phyloP scores from a whole-genome alignment of 805 yeast species.

The Saccharomyces jurei region DNA sequence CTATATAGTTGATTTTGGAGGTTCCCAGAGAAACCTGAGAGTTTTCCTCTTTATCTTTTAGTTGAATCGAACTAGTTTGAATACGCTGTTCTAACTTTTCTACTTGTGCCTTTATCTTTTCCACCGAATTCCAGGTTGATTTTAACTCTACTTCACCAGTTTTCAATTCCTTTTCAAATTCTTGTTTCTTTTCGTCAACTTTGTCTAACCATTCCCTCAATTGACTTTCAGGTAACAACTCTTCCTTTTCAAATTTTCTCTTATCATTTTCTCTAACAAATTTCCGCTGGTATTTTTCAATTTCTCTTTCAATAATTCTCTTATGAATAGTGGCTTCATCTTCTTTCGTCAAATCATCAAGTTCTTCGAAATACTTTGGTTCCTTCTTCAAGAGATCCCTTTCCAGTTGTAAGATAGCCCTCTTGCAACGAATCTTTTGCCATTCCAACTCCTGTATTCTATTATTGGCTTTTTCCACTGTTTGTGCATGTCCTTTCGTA shows the following conservation, averaged over 20 bases:
- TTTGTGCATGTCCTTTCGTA: conserved; percentile 71
- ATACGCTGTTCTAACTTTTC: conserved; percentile 68
- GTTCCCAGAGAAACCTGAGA: conserved; percentile 90
- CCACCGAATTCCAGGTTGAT: conserved; percentile 43
- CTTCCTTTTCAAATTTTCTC: conserved; percentile 47
- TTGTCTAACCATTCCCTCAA: conserved; percentile 51
- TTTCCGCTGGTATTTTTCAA: conserved; percentile 55
- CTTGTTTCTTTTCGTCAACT: conserved; percentile 43
- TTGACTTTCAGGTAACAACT: conserved; percentile 45
- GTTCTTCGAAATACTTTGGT: conserved; percentile 55
- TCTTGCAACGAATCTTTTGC: conserved; percentile 70
- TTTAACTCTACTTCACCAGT: conserved; percentile 52
- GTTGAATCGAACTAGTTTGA: conserved; percentile 56
- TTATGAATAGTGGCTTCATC: conserved; percentile 53
- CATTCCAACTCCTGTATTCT: conserved; percentile 73
- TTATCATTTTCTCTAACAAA: conserved; percentile 74
- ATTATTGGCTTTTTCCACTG: conserved; percentile 72
- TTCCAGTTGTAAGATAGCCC: conserved; percentile 62
- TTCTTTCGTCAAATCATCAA: conserved; percentile 58
- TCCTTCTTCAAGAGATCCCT: conserved; percentile 41
- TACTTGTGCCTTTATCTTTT: conserved; percentile 63
- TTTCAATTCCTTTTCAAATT: conserved; percentile 49
- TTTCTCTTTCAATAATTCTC: conserved; percentile 54
- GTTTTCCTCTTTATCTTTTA: conserved; percentile 89
- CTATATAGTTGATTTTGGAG: conserved; percentile 89